Percentiles rank a stretch among this genome's conserved stretches.
phyloP scores from a whole-genome alignment of 2,329 filamentous ascomycete genomes.

The Clathrospora elynae region DNA sequence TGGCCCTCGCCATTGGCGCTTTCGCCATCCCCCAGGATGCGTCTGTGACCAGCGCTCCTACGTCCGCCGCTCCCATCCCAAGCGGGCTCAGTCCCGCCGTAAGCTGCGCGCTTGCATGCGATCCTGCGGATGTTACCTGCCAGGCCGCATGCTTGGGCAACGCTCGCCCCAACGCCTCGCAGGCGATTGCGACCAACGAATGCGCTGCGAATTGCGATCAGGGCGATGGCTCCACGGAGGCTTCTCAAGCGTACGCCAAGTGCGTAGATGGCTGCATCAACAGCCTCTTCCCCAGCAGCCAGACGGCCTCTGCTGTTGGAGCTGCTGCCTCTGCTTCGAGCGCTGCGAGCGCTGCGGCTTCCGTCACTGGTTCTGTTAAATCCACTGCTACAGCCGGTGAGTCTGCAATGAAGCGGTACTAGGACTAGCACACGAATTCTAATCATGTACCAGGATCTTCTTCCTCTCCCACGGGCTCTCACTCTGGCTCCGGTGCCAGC shows the following conservation, averaged over 20 bases:
- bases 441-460: slow-evolving; percentile 9
- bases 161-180: slow-evolving; percentile 57
- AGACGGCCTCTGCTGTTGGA: slow-evolving; percentile 34
- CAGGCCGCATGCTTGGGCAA: slow-evolving; percentile 57
- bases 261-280: slow-evolving; percentile 58
- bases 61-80: slow-evolving; percentile 34
- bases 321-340: slow-evolving; percentile 31
- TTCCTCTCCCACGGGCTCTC: slow-evolving; percentile 25
- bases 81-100: slow-evolving; percentile 34
- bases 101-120: slow-evolving; percentile 49
- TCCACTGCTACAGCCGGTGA: slow-evolving; percentile 25
- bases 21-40: slow-evolving; percentile 51
- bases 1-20: slow-evolving; percentile 53
- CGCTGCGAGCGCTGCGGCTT: slow-evolving; percentile 24
- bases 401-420: slow-evolving; percentile 3
- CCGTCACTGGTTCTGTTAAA: slow-evolving; percentile 14
- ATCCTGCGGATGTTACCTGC: slow-evolving; percentile 56
- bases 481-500: slow-evolving; percentile 29
- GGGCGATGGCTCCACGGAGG: slow-evolving; percentile 55
- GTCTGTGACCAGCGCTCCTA: slow-evolving; percentile 43
- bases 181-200: slow-evolving; percentile 57
- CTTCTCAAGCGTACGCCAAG: slow-evolving; percentile 53
- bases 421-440: slow-evolving; percentile 7
- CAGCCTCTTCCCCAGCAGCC: slow-evolving; percentile 54
- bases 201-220: slow-evolving; percentile 60